Conservation (phyloP, 306 rosid genomes). For the Alnus glutinosa region DNA sequence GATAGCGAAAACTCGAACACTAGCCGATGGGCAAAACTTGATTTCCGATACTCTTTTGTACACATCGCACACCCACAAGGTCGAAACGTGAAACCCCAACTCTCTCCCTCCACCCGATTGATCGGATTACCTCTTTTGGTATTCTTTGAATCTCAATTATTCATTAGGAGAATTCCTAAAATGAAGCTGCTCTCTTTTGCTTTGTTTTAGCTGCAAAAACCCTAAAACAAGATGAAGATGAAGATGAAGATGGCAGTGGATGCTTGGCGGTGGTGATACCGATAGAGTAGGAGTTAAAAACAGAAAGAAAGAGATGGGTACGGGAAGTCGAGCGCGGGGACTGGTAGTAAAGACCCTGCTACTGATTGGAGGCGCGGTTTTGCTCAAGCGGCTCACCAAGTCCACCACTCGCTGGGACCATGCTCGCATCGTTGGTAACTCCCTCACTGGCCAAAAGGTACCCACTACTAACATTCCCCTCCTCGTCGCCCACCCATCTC, state of each 20-base stretch:
- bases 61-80: no score
- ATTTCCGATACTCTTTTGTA: no score
- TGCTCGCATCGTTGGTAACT: constrained; percentile 68
- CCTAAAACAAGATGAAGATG: background rate
- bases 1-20: no score
- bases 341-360: constrained; percentile 67
- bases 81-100: background rate
- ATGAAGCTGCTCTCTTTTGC: background rate
- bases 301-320: constrained; percentile 37
- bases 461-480: background rate
- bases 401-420: constrained; percentile 99
- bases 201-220: no score
- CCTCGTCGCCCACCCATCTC: background rate
- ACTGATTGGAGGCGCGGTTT: constrained; percentile 81
- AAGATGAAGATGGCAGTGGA: background rate
- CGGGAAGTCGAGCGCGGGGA: constrained; percentile 67
- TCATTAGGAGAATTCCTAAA: background rate
- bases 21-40: no score
- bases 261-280: no score
- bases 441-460: constrained; percentile 90
- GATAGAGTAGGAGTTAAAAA: no score
- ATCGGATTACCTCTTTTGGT: background rate
- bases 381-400: constrained; percentile 87
- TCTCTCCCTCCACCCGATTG: background rate
- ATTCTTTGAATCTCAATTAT: background rate